Evolutionary conservation across 306 rosid genomes (phyloP).

Genomic region (Castanea sativa): DNA sequence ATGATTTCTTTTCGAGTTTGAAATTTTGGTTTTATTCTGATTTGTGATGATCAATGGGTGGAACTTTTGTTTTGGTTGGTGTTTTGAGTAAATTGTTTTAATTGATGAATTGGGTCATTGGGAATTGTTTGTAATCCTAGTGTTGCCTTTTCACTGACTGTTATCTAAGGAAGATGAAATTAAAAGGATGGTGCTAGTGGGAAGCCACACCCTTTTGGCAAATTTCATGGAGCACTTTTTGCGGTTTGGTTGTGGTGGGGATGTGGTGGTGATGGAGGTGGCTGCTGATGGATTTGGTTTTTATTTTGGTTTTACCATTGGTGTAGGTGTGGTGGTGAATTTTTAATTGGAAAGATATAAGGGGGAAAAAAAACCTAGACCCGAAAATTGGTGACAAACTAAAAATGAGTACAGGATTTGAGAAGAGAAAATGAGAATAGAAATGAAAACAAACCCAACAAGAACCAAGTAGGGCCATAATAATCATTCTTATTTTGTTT

Average conservation of each 20-base stretch:
- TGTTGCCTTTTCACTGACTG: too few species aligned
- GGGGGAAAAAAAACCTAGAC: too few species aligned
- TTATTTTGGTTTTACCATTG: too few species aligned
- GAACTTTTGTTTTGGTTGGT: background rate
- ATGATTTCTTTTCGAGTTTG: background rate
- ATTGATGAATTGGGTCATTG: slow-evolving; percentile 1
- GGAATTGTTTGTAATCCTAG: background rate
- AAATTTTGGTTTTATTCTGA: background rate
- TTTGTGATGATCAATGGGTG: background rate
- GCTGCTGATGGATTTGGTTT: too few species aligned
- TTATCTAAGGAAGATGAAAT: background rate
- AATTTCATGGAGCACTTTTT: background rate
- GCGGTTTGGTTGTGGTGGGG: background rate
- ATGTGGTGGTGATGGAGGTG: too few species aligned
- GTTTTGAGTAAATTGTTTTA: background rate
- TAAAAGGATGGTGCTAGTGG: background rate
- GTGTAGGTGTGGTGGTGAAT: too few species aligned
- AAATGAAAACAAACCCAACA: too few species aligned
- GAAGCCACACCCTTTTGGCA: background rate
- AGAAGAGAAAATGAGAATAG: too few species aligned
- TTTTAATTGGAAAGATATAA: too few species aligned
- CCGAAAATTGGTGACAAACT: too few species aligned
- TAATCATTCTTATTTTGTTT: background rate
- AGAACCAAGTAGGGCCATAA: too few species aligned
- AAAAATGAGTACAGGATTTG: too few species aligned